phyloP scores from a whole-genome alignment of 495 filamentous ascomycete genomes.

The Geoglossum glabrum region DNA sequence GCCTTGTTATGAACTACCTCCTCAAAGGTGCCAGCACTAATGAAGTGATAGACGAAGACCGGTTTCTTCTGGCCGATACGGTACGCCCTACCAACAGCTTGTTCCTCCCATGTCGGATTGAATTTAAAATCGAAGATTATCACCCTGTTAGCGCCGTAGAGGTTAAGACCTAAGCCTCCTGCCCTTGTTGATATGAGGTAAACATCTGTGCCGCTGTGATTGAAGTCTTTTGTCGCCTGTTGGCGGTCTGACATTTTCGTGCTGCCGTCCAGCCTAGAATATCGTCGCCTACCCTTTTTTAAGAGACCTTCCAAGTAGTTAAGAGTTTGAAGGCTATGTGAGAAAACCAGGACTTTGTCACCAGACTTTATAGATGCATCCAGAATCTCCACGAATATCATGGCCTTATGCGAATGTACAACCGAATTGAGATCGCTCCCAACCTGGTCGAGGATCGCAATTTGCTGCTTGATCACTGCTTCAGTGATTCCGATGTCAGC shows the following conservation, averaged over 20 bases:
- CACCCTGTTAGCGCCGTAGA: constrained; percentile 68
- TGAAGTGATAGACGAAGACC: constrained; percentile 77
- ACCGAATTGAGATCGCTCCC: constrained; percentile 17
- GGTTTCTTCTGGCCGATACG: constrained; percentile 68
- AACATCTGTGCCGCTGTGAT: constrained; percentile 27
- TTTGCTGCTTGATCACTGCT: constrained; percentile 13
- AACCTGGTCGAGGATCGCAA: neutral
- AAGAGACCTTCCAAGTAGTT: constrained; percentile 43
- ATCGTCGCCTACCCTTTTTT: constrained; percentile 20
- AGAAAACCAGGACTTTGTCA: constrained; percentile 70
- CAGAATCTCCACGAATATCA: constrained; percentile 45
- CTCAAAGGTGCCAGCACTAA: constrained; percentile 63
- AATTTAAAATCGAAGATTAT: constrained; percentile 72
- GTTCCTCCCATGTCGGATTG: constrained; percentile 65
- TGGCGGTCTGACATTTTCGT: constrained; percentile 36
- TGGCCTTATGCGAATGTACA: constrained; percentile 40
- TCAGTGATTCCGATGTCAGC: constrained; percentile 17
- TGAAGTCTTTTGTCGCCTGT: constrained; percentile 42
- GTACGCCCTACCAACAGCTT: constrained; percentile 75
- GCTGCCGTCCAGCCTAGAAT: constrained; percentile 43
- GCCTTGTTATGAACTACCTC: constrained; percentile 46
- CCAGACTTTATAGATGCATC: constrained; percentile 31
- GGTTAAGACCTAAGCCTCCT: constrained; percentile 67
- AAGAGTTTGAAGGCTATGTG: constrained; percentile 47
- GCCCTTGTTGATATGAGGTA: constrained; percentile 71